Percentiles rank a stretch among this genome's conserved stretches.
Evolutionary conservation across 2,329 filamentous ascomycete species (phyloP).

Genomic region (Colletotrichum cordylinicola): DNA sequence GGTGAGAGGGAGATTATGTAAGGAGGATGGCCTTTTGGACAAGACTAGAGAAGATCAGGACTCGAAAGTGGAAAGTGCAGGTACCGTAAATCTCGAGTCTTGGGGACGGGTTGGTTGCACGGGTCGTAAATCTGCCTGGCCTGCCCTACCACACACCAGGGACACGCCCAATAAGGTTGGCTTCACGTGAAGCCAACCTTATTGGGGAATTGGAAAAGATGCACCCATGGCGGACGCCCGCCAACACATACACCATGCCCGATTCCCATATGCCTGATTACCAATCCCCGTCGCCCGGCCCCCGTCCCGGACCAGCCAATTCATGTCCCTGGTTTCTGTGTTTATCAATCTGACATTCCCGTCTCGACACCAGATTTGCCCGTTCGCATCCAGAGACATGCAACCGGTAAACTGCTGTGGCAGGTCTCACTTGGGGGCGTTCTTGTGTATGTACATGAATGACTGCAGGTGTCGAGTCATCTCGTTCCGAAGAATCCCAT

Average conservation of each 20-base stretch:
- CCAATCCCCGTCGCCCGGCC: not conserved
- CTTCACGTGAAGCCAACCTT: too few relatives aligned
- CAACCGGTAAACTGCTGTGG: not conserved
- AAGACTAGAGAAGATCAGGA: not conserved
- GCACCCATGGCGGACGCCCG: not conserved
- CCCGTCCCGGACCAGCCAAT: not conserved
- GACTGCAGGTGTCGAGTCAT: not conserved
- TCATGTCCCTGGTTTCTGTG: not conserved
- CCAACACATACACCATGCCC: not conserved
- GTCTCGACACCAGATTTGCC: not conserved
- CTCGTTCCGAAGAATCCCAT: not conserved
- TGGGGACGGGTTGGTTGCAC: not conserved
- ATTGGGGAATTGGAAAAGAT: not conserved
- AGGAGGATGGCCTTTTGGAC: not conserved
- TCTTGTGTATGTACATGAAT: not conserved
- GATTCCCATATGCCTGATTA: not conserved
- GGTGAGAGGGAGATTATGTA: not conserved
- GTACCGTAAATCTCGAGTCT: conserved; percentile 8
- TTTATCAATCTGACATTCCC: not conserved
- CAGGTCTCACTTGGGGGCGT: not conserved
- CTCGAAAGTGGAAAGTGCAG: not conserved
- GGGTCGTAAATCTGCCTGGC: not conserved
- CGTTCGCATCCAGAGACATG: not conserved
- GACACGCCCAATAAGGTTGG: not conserved
- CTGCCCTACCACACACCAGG: not conserved